These are phyloP conservation scores for Chlorella sp. DNA, from an alignment of 139 green algal genomes.

Conservation along the genomic window DNA sequence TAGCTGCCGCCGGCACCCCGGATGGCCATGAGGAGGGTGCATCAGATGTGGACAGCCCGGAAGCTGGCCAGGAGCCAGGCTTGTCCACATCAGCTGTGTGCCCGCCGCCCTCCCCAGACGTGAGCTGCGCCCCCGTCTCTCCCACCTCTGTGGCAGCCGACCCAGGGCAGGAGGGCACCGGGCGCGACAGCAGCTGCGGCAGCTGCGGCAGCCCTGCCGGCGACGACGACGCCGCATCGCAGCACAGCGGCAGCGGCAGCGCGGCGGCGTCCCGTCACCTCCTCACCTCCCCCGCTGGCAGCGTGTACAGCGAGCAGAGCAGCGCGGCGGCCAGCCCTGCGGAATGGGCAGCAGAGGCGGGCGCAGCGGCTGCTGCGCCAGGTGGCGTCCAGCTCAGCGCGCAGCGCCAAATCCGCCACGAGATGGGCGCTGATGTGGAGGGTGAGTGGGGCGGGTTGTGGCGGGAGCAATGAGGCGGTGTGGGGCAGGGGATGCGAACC, in stretches of 20 bases:
- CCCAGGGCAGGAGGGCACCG: not conserved
- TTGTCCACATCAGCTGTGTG: not conserved
- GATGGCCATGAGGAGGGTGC: too few relatives aligned
- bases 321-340: not conserved
- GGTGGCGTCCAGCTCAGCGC: slow-evolving; percentile 4
- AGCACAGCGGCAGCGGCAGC: not conserved
- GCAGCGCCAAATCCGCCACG: not conserved
- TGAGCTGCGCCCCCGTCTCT: not conserved
- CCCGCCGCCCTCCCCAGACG: not conserved
- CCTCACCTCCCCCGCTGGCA: not conserved
- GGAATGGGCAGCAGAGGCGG: not conserved
- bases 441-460: not conserved
- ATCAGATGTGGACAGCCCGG: too few relatives aligned
- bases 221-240: not conserved
- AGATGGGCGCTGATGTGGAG: slow-evolving; percentile 1
- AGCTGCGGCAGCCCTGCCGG: not conserved
- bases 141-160: not conserved
- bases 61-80: too few relatives aligned
- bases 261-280: not conserved
- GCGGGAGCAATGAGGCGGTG: not conserved
- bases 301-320: slow-evolving; percentile 8
- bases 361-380: not conserved
- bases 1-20: too few relatives aligned
- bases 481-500: too few relatives aligned
- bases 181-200: slow-evolving; percentile 2